A percentile compares a stretch with the other conserved stretches of the same genome.
These are phyloP conservation scores for Dioscorea alata DNA, from an alignment of 106 monocot genomes.

Conservation along the genomic window DNA sequence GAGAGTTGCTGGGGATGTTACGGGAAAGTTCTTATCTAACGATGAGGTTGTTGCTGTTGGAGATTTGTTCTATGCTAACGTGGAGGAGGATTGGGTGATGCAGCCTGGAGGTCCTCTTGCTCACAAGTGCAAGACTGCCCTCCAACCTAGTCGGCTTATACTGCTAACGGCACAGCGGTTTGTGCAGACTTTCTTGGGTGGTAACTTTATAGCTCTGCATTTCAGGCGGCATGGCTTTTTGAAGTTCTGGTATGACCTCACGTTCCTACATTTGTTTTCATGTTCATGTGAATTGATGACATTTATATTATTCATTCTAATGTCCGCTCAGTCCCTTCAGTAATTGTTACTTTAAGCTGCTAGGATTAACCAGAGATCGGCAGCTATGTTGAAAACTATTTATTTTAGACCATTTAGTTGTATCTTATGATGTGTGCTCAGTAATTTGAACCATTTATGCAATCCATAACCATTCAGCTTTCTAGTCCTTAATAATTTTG, in stretches of 20 bases:
- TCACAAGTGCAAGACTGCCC: slow-evolving; percentile 72
- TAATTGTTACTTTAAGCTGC: no score
- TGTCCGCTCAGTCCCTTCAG: no score
- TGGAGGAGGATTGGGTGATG: slow-evolving; percentile 92
- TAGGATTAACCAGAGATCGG: no score
- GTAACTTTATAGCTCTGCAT: slow-evolving; percentile 85
- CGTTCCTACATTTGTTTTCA: no score
- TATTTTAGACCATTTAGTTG: no score
- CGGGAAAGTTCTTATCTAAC: slow-evolving; percentile 53
- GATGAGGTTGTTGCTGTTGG: slow-evolving; percentile 90
- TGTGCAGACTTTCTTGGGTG: slow-evolving; percentile 94
- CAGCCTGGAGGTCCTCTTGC: slow-evolving; percentile 89
- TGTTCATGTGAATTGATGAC: no score
- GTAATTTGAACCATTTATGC: no score
- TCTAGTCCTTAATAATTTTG: no score
- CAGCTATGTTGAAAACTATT: no score
- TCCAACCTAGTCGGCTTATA: slow-evolving; percentile 71
- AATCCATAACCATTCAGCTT: no score
- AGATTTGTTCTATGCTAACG: slow-evolving; percentile 94
- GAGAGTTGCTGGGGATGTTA: slow-evolving; percentile 63
- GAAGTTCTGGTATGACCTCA: slow-evolving; percentile 76
- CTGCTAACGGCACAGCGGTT: slow-evolving; percentile 85
- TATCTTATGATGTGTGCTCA: no score
- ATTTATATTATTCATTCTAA: no score
- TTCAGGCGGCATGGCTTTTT: slow-evolving; percentile 95